Evolutionary conservation across 768 basidiomycete genomes (phyloP), one percentile per base, ranked within the genome.

Genomic region (Trametes cingulata): DNA sequence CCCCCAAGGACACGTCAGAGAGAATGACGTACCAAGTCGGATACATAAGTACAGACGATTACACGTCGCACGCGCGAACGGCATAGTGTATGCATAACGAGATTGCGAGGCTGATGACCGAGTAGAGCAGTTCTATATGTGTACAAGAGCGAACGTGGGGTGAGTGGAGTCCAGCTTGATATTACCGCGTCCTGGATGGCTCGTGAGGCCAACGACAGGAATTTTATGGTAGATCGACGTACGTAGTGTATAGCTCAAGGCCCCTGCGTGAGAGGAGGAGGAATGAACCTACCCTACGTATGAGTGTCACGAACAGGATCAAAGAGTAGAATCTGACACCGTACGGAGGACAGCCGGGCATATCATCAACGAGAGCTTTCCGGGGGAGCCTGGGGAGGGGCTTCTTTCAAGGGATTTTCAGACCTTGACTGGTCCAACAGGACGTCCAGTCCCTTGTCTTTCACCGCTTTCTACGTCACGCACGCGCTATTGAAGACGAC

Each of bases 371-470:
- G 41, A 14, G 63, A 52, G 54, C 29, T 66, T 52, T 45, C 58
- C 52, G 24, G 55, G 52, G 41, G 55, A 25, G 76, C 64, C 35
- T 78, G 74, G 10, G 83, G 78, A 20, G 82, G 79, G 5, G 85
- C 83, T 22, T 87, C 84, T 40, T 80, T 83, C 63, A 92, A 64
- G 3, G 74, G 74, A 48, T 75, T 73, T 43, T 74, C 73, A 35
- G 61, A 52, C 8, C 74, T 66, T 24, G 95, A 93, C 68, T 93
- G 89, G 49, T 88, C 82, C 0, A 98, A 77, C 52, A 97, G 73
- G 1, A 81, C 82, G 15, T 88, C 86, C 14, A 97, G 77, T 6
- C 88, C 91, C 64, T 87, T 89, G 15, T 88, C 87, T 67, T 85
- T 86, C 29, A 90, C 84, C 0, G 93, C 93, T 75, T 81, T 86